phyloP scores from a whole-genome alignment of 768 basidiomycete genomes.

The Agrocybe praecox region DNA sequence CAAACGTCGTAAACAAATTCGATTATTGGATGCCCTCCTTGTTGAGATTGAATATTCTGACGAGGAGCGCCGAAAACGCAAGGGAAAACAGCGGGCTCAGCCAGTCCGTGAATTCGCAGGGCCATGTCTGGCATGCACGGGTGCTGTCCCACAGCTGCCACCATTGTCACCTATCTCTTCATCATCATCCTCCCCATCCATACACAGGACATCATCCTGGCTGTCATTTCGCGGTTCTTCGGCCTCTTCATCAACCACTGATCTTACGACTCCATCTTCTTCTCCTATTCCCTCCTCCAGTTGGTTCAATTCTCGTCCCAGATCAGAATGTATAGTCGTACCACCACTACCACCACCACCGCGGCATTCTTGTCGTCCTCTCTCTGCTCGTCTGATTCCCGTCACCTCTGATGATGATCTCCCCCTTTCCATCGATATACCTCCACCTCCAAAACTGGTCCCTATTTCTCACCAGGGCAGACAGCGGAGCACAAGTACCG shows the following conservation, averaged over 20 bases:
- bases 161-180: slow-evolving; percentile 25
- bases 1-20: slow-evolving; percentile 25
- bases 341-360: slow-evolving; percentile 13
- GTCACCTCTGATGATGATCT: slow-evolving; percentile 41
- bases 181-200: slow-evolving; percentile 22
- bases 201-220: slow-evolving; percentile 31
- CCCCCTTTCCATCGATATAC: slow-evolving; percentile 25
- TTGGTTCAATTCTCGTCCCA: slow-evolving; percentile 27
- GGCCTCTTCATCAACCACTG: slow-evolving; percentile 33
- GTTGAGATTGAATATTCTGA: slow-evolving; percentile 44
- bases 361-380: slow-evolving; percentile 37
- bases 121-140: slow-evolving; percentile 19
- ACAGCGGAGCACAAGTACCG: slow-evolving; percentile 23
- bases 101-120: slow-evolving; percentile 12
- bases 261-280: slow-evolving; percentile 36
- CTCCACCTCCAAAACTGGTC: slow-evolving; percentile 10
- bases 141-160: slow-evolving; percentile 14
- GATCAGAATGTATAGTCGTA: slow-evolving; percentile 17
- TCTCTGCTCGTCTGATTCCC: slow-evolving; percentile 31
- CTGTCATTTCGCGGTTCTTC: slow-evolving; percentile 27
- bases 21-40: slow-evolving; percentile 47
- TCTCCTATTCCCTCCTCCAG: slow-evolving; percentile 33
- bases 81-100: slow-evolving; percentile 34
- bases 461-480: slow-evolving; percentile 20
- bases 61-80: slow-evolving; percentile 37